Percentiles rank a stretch among this genome's conserved stretches.
phyloP scores from a whole-genome alignment of 345 rosid genomes.

The Boechera stricta region DNA sequence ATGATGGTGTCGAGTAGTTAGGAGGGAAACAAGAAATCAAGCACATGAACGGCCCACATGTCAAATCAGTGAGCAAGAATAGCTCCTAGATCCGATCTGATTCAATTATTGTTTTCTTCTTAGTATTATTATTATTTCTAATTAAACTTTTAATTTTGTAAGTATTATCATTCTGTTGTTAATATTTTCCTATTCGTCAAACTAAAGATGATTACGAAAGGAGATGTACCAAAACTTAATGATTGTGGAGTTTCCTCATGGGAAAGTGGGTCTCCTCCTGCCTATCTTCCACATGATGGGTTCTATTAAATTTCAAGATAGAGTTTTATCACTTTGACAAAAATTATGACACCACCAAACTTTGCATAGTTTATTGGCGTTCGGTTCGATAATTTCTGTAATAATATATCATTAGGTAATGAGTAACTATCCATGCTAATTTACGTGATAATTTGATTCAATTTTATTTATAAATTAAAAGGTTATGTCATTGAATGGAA shows the following conservation, averaged over 20 bases:
- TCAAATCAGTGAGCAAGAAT: conserved; percentile 41
- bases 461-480: too few species aligned
- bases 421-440: too few species aligned
- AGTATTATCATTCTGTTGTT: conserved; percentile 24
- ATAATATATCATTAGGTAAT: too few species aligned
- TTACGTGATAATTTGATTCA: too few species aligned
- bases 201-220: conserved; percentile 25
- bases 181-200: conserved; percentile 15
- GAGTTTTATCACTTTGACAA: not conserved
- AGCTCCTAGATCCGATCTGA: conserved; percentile 49
- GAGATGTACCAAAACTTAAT: conserved; percentile 30
- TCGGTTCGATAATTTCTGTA: not conserved
- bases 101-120: conserved; percentile 32
- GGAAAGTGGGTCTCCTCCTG: conserved; percentile 43
- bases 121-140: not conserved
- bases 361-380: not conserved
- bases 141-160: conserved; percentile 11
- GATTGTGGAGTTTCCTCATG: conserved; percentile 40
- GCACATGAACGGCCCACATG: conserved; percentile 48
- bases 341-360: not conserved
- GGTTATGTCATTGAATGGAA: too few species aligned
- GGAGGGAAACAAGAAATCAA: conserved; percentile 38
- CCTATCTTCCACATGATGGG: conserved; percentile 50
- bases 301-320: conserved; percentile 25
- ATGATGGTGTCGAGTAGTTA: conserved; percentile 44